These are phyloP conservation scores for Erodium moschatum DNA, from an alignment of 441 rosid genomes.

Conservation along the genomic window DNA sequence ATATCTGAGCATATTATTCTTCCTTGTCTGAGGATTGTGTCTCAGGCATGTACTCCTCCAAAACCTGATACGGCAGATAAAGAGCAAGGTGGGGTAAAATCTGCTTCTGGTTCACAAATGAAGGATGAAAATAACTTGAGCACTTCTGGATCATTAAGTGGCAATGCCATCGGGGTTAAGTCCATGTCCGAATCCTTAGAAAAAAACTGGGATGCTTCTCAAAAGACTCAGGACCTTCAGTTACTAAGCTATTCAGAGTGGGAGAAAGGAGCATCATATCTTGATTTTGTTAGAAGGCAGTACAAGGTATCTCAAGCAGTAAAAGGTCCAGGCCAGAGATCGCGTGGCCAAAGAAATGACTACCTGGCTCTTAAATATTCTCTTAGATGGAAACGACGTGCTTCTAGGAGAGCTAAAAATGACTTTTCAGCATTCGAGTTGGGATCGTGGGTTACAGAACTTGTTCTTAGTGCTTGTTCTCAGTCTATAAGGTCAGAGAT, in stretches of 20 bases:
- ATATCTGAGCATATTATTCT: slow-evolving; percentile 98
- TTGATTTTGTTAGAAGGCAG: slow-evolving; percentile 99
- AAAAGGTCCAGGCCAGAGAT: slow-evolving; percentile 63
- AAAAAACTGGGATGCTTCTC: slow-evolving; percentile 61
- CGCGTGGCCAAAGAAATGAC: slow-evolving; percentile 76
- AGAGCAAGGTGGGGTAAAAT: slow-evolving; percentile 55
- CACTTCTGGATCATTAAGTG: slow-evolving; percentile 38
- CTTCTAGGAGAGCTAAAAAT: slow-evolving; percentile 56
- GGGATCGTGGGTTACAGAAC: slow-evolving; percentile 99
- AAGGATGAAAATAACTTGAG: slow-evolving; percentile 62
- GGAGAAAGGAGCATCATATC: slow-evolving; percentile 99
- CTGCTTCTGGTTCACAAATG: slow-evolving; percentile 41
- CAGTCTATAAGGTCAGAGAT: slow-evolving; percentile 98
- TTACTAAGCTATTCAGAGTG: slow-evolving; percentile 94
- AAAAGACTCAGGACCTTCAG: slow-evolving; percentile 74
- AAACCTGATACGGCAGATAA: slow-evolving; percentile 86
- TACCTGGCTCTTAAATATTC: slow-evolving; percentile 83
- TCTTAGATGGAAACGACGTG: slow-evolving; percentile 87
- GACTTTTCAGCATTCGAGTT: slow-evolving; percentile 79
- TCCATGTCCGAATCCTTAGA: slow-evolving; percentile 46
- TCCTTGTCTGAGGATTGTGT: slow-evolving; percentile 95
- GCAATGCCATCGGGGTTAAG: slow-evolving; percentile 33
- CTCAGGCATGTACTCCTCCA: slow-evolving; percentile 99
- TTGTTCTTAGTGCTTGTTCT: slow-evolving; percentile 97
- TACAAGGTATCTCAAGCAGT: slow-evolving; percentile 82